phyloP scores from a whole-genome alignment of 495 filamentous ascomycete genomes.

The Hypomontagnella submonticulosa region DNA sequence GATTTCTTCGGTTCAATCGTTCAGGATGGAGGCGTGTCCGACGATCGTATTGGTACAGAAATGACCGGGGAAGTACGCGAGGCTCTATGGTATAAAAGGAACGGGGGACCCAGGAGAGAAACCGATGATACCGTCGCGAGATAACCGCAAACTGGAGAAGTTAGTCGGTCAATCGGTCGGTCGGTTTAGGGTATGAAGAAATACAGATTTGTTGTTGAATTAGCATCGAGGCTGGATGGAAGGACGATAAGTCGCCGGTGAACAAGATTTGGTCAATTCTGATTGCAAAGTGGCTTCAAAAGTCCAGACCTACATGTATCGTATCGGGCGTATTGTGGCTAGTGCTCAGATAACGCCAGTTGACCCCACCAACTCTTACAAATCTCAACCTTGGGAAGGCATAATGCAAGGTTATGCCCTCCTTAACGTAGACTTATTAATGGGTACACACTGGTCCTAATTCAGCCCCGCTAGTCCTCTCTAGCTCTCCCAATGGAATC shows the following conservation, averaged over 20 bases:
- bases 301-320: slow-evolving; percentile 4
- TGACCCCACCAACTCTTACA: no score
- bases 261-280: not conserved
- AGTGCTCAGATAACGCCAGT: not conserved
- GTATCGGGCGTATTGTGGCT: slow-evolving; percentile 19
- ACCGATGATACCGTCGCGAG: not conserved
- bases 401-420: no score
- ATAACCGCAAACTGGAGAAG: not conserved
- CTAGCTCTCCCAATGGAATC: slow-evolving; percentile 23
- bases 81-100: slow-evolving; percentile 1
- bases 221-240: slow-evolving; percentile 15
- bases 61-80: slow-evolving; percentile 2
- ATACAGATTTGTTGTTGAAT: no score
- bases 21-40: not conserved
- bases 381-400: no score
- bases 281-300: slow-evolving; percentile 40
- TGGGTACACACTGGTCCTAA: not conserved
- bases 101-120: not conserved
- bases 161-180: not conserved
- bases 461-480: slow-evolving; percentile 6
- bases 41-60: not conserved
- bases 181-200: not conserved
- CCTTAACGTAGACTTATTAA: no score
- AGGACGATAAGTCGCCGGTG: slow-evolving; percentile 11
- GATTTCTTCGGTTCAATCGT: not conserved